A percentile compares a stretch with the other conserved stretches of the same genome.
phyloP scores from a whole-genome alignment of 2,329 filamentous ascomycete genomes.

The Aspergillus felis region DNA sequence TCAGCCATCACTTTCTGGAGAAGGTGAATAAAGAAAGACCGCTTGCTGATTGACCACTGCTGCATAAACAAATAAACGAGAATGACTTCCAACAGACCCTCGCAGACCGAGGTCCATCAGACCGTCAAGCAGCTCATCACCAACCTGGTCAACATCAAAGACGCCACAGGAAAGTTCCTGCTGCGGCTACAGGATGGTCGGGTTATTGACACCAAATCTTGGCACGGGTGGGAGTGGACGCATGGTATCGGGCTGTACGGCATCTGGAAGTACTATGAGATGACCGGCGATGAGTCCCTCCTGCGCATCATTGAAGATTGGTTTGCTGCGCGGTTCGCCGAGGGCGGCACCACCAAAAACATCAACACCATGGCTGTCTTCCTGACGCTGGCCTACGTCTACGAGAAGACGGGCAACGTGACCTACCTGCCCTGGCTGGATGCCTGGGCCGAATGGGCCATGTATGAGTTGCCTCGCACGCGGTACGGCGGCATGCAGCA shows the following conservation, averaged over 20 bases:
- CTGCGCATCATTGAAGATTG: slow-evolving; percentile 68
- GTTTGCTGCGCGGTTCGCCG: slow-evolving; percentile 65
- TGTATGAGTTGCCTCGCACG: slow-evolving; percentile 70
- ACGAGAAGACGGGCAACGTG: slow-evolving; percentile 66
- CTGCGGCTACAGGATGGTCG: slow-evolving; percentile 67
- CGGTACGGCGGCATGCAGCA: slow-evolving; percentile 71
- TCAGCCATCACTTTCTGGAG: background rate
- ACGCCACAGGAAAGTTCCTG: slow-evolving; percentile 70
- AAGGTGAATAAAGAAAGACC: background rate
- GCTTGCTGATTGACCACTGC: background rate
- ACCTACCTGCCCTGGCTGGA: slow-evolving; percentile 75
- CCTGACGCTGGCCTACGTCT: slow-evolving; percentile 71
- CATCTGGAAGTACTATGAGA: slow-evolving; percentile 74
- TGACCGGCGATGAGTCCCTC: slow-evolving; percentile 60
- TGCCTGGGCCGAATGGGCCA: slow-evolving; percentile 77
- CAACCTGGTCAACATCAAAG: slow-evolving; percentile 73
- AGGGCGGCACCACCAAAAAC: slow-evolving; percentile 74
- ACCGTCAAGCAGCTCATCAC: slow-evolving; percentile 65
- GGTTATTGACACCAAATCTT: slow-evolving; percentile 79
- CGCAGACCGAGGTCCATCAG: slow-evolving; percentile 43
- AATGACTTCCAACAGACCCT: slow-evolving; percentile 3
- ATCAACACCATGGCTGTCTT: slow-evolving; percentile 83
- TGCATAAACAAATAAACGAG: slow-evolving; percentile 13
- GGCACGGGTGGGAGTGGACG: slow-evolving; percentile 73
- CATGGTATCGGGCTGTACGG: slow-evolving; percentile 77